A percentile compares a stretch with the other conserved stretches of the same genome.
phyloP scores from a whole-genome alignment of 2,329 filamentous ascomycete species.

The Botryosphaeria dothidea region DNA sequence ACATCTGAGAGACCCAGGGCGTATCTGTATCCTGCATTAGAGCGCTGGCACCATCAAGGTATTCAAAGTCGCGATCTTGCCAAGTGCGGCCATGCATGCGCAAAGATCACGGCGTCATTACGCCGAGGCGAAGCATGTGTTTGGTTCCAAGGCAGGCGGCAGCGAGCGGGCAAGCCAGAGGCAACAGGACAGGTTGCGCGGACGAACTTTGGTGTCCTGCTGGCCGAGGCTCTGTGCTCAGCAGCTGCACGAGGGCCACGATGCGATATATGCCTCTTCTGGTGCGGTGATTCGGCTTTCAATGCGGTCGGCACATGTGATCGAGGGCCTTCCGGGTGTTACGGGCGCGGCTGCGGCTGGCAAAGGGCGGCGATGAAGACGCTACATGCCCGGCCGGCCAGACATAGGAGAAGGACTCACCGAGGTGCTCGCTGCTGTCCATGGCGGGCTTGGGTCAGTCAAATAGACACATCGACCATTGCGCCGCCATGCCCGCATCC shows the following conservation, averaged over 20 bases:
- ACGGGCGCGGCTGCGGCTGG: background rate
- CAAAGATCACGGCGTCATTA: conserved; percentile 18
- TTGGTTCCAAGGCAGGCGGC: background rate
- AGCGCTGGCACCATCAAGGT: conserved; percentile 12
- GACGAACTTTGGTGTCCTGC: conserved; percentile 4
- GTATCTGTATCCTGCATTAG: conserved; percentile 31
- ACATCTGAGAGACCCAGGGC: conserved; percentile 45
- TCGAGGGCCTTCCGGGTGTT: background rate
- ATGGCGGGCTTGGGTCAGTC: conserved; percentile 1
- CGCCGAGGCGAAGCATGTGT: conserved; percentile 16
- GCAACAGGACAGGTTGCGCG: conserved; percentile 6
- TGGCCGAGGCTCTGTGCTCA: conserved; percentile 10
- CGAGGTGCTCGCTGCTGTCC: background rate
- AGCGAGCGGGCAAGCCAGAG: background rate
- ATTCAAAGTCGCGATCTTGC: conserved; percentile 28
- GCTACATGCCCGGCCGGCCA: background rate
- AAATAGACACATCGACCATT: background rate
- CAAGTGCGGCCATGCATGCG: conserved; percentile 46
- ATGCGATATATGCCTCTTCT: conserved; percentile 10
- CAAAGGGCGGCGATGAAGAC: background rate
- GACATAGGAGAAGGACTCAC: background rate
- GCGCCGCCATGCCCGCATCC: background rate
- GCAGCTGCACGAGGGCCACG: conserved; percentile 9
- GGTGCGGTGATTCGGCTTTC: conserved; percentile 4
- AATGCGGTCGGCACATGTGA: conserved; percentile 14